Evolutionary conservation across 495 filamentous ascomycete genomes (phyloP).

Genomic region (Hypoxylon trugodes): DNA sequence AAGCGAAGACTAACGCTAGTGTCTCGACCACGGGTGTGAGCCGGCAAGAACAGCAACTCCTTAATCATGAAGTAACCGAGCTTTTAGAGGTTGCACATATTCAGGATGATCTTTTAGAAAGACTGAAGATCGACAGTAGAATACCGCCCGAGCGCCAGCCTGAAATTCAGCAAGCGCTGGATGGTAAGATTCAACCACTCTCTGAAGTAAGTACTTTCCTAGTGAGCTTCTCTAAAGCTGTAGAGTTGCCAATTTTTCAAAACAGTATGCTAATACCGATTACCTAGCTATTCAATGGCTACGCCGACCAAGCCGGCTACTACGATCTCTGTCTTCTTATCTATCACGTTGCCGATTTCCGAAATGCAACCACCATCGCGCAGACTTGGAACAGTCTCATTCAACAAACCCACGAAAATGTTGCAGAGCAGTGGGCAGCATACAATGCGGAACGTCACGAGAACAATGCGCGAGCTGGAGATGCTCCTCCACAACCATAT

Average conservation of each 20-base stretch:
- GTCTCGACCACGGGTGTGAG: constrained; percentile 74
- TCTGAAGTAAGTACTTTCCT: constrained; percentile 67
- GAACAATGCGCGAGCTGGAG: constrained; percentile 30
- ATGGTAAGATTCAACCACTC: constrained; percentile 76
- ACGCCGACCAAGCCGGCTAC: constrained; percentile 86
- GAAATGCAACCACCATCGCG: constrained; percentile 80
- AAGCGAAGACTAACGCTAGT: constrained; percentile 86
- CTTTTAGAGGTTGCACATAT: constrained; percentile 93
- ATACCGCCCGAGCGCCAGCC: constrained; percentile 65
- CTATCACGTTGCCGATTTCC: constrained; percentile 86
- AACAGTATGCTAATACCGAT: constrained; percentile 19
- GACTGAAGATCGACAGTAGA: constrained; percentile 75
- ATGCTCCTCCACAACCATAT: constrained; percentile 67
- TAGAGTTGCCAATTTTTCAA: constrained; percentile 3
- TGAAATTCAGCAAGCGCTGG: constrained; percentile 69
- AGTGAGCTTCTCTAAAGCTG: background rate
- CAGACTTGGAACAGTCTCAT: constrained; percentile 87
- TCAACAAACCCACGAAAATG: constrained; percentile 71
- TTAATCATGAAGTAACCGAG: constrained; percentile 83
- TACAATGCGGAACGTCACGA: constrained; percentile 55
- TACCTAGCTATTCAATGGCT: constrained; percentile 84
- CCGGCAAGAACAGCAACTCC: constrained; percentile 76
- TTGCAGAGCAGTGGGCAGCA: constrained; percentile 53
- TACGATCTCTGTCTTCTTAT: constrained; percentile 92
- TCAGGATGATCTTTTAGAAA: constrained; percentile 88